Percentiles rank a stretch among this genome's conserved stretches.
These are phyloP conservation scores for Brassica nigra DNA, from an alignment of 345 rosid genomes.

Conservation along the genomic window DNA sequence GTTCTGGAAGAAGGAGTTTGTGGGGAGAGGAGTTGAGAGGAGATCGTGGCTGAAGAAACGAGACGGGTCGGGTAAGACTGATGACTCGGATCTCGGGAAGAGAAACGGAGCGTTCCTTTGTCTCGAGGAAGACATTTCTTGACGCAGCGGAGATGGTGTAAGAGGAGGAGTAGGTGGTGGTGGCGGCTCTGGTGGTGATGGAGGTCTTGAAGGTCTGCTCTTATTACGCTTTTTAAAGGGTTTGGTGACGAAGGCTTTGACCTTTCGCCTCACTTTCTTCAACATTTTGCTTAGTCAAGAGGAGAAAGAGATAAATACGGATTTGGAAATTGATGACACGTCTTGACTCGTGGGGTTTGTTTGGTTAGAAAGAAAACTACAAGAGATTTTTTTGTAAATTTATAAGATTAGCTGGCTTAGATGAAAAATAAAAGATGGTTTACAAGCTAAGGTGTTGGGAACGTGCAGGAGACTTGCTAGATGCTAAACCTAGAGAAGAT, in stretches of 20 bases:
- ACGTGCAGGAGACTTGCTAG: conserved; percentile 28
- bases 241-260: conserved; percentile 36
- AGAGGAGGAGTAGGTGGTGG: conserved; percentile 22
- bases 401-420: background rate
- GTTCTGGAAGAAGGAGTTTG: conserved; percentile 92
- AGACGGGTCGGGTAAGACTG: conserved; percentile 82
- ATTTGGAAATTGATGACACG: background rate
- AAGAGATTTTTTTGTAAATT: background rate
- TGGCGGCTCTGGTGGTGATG: conserved; percentile 28
- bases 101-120: conserved; percentile 47
- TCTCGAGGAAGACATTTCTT: conserved; percentile 33
- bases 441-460: conserved; percentile 28
- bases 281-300: conserved; percentile 42
- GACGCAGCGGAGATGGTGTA: too few species aligned
- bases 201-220: conserved; percentile 16
- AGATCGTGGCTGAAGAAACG: conserved; percentile 66
- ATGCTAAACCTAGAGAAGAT: conserved; percentile 25
- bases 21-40: conserved; percentile 81
- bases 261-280: conserved; percentile 36
- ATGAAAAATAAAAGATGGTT: background rate
- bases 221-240: conserved; percentile 45
- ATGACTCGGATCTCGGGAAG: conserved; percentile 64
- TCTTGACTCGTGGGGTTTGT: background rate
- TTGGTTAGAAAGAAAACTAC: background rate
- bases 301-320: conserved; percentile 17